phyloP scores from a whole-genome alignment of 148 eudicot genomes.

The Drosera capensis region DNA sequence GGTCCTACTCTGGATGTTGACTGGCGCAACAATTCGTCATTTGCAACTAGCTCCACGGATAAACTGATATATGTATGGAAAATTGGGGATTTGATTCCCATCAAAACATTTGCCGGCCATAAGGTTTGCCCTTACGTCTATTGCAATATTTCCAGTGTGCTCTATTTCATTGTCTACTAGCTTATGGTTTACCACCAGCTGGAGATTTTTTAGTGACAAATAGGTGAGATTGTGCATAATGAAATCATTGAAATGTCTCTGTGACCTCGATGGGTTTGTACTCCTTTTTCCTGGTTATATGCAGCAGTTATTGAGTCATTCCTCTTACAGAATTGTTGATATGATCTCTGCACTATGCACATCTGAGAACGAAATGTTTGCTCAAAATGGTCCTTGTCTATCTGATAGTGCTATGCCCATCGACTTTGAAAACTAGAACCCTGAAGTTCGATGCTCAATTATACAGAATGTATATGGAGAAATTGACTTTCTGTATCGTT shows the following conservation, averaged over 20 bases:
- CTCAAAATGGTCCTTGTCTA: too few relatives aligned
- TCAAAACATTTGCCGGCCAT: slow-evolving; percentile 37
- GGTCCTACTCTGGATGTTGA: slow-evolving; percentile 60
- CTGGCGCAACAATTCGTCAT: slow-evolving; percentile 48
- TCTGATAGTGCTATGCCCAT: too few relatives aligned
- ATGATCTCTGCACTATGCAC: too few relatives aligned
- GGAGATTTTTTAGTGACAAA: too few relatives aligned
- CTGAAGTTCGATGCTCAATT: not conserved
- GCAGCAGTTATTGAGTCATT: too few relatives aligned
- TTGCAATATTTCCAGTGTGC: not conserved
- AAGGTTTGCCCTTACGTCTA: slow-evolving; percentile 16
- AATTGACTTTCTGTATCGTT: not conserved
- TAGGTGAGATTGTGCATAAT: too few relatives aligned
- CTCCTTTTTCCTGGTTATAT: too few relatives aligned
- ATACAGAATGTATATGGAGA: too few relatives aligned
- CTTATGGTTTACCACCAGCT: not conserved
- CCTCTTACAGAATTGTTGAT: too few relatives aligned
- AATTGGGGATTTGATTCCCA: slow-evolving; percentile 39
- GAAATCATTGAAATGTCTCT: too few relatives aligned
- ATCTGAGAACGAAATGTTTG: too few relatives aligned
- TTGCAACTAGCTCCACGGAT: slow-evolving; percentile 58
- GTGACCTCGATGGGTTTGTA: too few relatives aligned
- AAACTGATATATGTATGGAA: slow-evolving; percentile 52
- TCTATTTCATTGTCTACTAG: not conserved
- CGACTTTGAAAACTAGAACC: not conserved